phyloP scores from a whole-genome alignment of 176 grass and related monocot species.

The Panicum miliaceum region DNA sequence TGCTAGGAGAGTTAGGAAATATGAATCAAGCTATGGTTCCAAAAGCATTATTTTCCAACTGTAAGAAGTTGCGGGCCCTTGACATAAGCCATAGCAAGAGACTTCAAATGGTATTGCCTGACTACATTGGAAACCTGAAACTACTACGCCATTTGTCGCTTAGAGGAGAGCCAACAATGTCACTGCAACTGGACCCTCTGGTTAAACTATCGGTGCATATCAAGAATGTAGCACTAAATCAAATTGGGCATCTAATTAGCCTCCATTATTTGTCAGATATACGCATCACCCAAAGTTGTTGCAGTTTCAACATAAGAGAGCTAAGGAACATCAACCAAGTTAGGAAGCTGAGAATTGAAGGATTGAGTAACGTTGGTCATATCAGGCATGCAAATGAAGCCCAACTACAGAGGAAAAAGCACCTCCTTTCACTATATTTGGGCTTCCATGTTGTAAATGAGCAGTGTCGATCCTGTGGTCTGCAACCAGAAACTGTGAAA shows the following conservation, averaged over 20 bases:
- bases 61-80: background rate
- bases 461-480: background rate
- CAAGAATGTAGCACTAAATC: background rate
- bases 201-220: too few species aligned
- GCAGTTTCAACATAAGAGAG: background rate
- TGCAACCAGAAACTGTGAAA: background rate
- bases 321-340: slow-evolving; percentile 20
- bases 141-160: slow-evolving; percentile 29
- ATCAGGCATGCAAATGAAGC: background rate
- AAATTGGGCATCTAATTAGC: slow-evolving; percentile 9
- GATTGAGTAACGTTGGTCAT: background rate
- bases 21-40: background rate
- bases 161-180: too few species aligned
- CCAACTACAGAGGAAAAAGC: background rate
- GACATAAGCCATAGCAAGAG: background rate
- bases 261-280: slow-evolving; percentile 19
- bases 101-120: background rate
- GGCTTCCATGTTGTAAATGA: background rate
- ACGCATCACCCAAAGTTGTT: background rate
- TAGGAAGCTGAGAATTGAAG: background rate
- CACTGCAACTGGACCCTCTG: too few species aligned
- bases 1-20: background rate
- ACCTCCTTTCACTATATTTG: background rate
- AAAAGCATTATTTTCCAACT: background rate
- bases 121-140: slow-evolving; percentile 26